A percentile compares a stretch with the other conserved stretches of the same genome.
Evolutionary conservation across 345 rosid genomes (phyloP).

Genomic region (Citrus medica): DNA sequence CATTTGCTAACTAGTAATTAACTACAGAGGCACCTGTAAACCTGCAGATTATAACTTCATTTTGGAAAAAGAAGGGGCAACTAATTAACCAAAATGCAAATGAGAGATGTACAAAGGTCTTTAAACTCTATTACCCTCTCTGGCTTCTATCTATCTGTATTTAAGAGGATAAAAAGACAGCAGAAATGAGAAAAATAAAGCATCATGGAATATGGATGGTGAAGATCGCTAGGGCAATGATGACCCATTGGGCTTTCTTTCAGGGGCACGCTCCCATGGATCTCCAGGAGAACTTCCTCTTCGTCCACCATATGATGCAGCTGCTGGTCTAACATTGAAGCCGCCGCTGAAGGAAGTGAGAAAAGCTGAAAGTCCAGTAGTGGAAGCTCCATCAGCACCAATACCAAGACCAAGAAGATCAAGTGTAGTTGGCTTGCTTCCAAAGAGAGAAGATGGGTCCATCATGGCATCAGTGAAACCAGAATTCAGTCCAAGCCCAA

Average conservation of each 20-base stretch:
- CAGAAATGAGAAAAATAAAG: constrained; percentile 5
- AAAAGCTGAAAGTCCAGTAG: constrained; percentile 45
- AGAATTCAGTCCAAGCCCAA: constrained; percentile 38
- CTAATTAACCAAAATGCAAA: not conserved
- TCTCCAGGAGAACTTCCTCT: constrained; percentile 23
- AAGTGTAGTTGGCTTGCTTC: constrained; percentile 52
- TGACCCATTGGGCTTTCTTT: constrained; percentile 30
- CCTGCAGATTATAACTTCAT: not conserved
- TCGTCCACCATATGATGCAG: constrained; percentile 28
- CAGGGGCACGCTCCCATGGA: constrained; percentile 38
- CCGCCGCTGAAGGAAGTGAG: constrained; percentile 42
- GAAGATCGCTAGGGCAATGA: constrained; percentile 14
- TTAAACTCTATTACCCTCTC: constrained; percentile 7
- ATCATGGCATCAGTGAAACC: constrained; percentile 32
- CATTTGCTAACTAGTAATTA: not conserved
- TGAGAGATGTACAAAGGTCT: constrained; percentile 9
- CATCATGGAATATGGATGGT: not conserved
- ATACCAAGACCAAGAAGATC: constrained; percentile 69
- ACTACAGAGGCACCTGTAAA: constrained; percentile 12
- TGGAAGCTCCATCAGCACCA: constrained; percentile 27
- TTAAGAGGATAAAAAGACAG: not conserved
- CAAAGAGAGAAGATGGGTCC: constrained; percentile 38
- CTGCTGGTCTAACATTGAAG: constrained; percentile 29
- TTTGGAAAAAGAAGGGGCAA: not conserved
- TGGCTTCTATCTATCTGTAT: constrained; percentile 2